phyloP scores from a whole-genome alignment of 768 basidiomycete genomes.

The Mycena vulgaris region DNA sequence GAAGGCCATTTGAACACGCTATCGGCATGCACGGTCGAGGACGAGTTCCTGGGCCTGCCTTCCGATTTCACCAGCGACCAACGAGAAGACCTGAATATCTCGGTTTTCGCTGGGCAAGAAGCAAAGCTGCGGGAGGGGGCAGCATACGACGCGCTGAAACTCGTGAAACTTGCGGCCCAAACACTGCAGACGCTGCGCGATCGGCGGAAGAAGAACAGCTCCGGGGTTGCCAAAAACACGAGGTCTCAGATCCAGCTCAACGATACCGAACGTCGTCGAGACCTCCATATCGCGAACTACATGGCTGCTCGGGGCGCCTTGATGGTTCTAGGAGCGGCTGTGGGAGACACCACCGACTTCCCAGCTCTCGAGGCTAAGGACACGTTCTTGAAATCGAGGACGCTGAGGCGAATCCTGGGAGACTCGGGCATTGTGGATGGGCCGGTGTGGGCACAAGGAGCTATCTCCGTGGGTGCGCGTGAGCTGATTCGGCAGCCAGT shows the following conservation, averaged over 20 bases:
- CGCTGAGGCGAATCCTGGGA: neutral
- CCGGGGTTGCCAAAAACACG: constrained; percentile 1
- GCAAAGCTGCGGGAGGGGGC: constrained; percentile 8
- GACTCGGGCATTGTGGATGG: constrained; percentile 11
- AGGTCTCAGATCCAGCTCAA: neutral
- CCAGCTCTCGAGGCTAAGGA: too few species aligned
- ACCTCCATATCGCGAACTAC: constrained; percentile 7
- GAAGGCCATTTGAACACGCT: too few species aligned
- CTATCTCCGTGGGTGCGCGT: neutral
- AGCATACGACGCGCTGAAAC: neutral
- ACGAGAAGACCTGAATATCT: neutral
- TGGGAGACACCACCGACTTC: constrained; percentile 5
- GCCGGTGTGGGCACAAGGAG: neutral
- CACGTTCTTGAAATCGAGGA: constrained; percentile 4
- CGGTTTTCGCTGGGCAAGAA: neutral
- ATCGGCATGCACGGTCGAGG: neutral
- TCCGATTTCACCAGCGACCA: neutral
- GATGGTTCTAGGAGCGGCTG: neutral
- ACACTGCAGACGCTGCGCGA: neutral
- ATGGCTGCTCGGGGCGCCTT: constrained; percentile 11
- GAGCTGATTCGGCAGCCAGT: neutral
- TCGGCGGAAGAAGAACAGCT: constrained; percentile 1
- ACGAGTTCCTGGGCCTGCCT: constrained; percentile 13
- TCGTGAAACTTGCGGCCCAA: neutral
- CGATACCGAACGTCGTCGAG: neutral